Percentiles rank a stretch among this genome's conserved stretches.
phyloP scores from a whole-genome alignment of 2,329 filamentous ascomycete genomes.

The Botrytis tulipae region DNA sequence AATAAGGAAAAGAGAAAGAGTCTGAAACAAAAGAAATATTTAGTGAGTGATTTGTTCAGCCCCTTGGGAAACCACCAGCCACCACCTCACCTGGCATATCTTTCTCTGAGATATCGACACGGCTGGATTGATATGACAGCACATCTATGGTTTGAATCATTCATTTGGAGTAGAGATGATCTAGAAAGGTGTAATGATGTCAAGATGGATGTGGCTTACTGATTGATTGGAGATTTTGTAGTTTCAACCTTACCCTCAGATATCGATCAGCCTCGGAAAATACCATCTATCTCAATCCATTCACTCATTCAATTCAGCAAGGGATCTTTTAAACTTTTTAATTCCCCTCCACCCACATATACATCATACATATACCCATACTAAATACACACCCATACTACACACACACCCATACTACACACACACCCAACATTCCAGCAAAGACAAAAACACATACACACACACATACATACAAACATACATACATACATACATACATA shows the following conservation, averaged over 20 bases:
- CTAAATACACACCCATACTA: too few species aligned
- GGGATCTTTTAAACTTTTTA: background rate
- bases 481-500: too few species aligned
- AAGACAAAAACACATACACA: background rate
- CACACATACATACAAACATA: background rate
- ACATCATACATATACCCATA: background rate
- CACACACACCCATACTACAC: background rate
- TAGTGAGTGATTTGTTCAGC: conserved; percentile 13
- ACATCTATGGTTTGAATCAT: background rate
- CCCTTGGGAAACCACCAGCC: background rate
- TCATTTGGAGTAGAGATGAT: background rate
- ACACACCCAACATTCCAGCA: background rate
- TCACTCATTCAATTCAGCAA: background rate
- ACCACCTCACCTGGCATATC: conserved; percentile 10
- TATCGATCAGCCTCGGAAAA: background rate
- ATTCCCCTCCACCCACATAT: background rate
- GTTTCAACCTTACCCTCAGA: background rate
- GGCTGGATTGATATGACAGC: background rate
- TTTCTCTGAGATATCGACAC: background rate
- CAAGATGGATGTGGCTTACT: background rate
- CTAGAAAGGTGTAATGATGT: too few species aligned
- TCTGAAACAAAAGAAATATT: conserved; percentile 12
- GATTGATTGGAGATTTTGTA: background rate
- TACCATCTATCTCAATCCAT: background rate
- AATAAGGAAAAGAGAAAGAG: background rate